A percentile compares a stretch with the other conserved stretches of the same genome.
These are phyloP conservation scores for Austroboletus rostrupii DNA, from an alignment of 1,284 basidiomycete genomes.

Conservation along the genomic window DNA sequence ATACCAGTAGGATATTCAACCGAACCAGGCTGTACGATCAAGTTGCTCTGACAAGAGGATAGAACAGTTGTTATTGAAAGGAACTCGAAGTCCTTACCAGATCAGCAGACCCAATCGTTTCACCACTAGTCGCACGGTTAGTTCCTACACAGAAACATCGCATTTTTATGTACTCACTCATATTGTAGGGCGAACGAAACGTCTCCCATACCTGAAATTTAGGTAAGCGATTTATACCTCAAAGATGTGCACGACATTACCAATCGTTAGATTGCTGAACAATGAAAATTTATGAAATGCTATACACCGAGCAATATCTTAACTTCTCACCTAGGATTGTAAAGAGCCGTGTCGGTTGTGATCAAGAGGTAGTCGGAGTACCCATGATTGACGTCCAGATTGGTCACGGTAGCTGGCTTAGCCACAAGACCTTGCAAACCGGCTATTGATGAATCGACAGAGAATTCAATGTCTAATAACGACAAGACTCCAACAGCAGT, in stretches of 20 bases:
- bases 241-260: slow-evolving; percentile 25
- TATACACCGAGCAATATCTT: neutral
- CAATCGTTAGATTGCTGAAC: slow-evolving; percentile 67
- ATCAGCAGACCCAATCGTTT: slow-evolving; percentile 59
- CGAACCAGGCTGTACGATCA: slow-evolving; percentile 56
- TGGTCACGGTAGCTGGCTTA: slow-evolving; percentile 54
- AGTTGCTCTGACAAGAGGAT: slow-evolving; percentile 38
- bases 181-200: slow-evolving; percentile 62
- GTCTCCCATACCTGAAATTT: slow-evolving; percentile 50
- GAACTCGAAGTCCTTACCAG: slow-evolving; percentile 39
- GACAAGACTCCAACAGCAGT: slow-evolving; percentile 74
- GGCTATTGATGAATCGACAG: slow-evolving; percentile 56
- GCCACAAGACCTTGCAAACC: slow-evolving; percentile 69
- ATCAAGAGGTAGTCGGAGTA: slow-evolving; percentile 69
- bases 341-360: slow-evolving; percentile 55
- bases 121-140: slow-evolving; percentile 32
- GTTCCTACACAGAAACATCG: neutral
- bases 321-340: slow-evolving; percentile 54
- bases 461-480: slow-evolving; percentile 58
- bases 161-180: slow-evolving; percentile 36
- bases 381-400: slow-evolving; percentile 70
- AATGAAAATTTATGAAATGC: slow-evolving; percentile 6
- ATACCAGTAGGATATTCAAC: slow-evolving; percentile 51
- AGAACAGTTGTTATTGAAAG: slow-evolving; percentile 16
- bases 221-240: slow-evolving; percentile 3